These are phyloP conservation scores for Kitagawia praeruptora DNA, from an alignment of 129 eudicot species.

Conservation along the genomic window DNA sequence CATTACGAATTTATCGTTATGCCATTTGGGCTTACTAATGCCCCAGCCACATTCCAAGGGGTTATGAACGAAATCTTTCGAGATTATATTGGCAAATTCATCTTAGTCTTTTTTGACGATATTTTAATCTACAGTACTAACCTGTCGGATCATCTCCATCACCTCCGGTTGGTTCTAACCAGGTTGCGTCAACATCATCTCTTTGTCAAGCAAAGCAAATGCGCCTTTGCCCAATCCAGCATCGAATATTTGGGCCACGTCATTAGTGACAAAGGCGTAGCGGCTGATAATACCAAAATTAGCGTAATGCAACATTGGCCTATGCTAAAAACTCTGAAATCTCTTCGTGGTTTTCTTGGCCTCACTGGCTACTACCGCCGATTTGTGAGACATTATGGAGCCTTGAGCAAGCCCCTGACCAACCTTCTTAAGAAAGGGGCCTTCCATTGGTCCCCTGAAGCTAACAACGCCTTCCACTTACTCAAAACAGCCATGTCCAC, in stretches of 20 bases:
- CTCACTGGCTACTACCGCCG: background rate
- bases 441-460: background rate
- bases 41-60: too few species aligned
- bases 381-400: background rate
- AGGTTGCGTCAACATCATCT: too few species aligned
- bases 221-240: rapidly evolving
- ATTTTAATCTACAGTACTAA: too few species aligned
- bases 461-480: rapidly evolving
- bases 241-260: background rate
- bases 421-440: too few species aligned
- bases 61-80: too few species aligned
- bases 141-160: too few species aligned
- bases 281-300: background rate
- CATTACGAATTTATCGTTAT: too few species aligned
- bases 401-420: background rate
- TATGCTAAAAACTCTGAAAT: background rate
- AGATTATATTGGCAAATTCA: too few species aligned
- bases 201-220: background rate
- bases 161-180: too few species aligned
- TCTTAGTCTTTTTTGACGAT: too few species aligned
- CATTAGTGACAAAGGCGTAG: background rate
- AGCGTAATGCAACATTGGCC: background rate
- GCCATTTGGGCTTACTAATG: too few species aligned
- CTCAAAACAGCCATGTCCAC: background rate
- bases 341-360: background rate